Base-by-base conservation (phyloP, 2,329 filamentous ascomycete species). In the Fulvia fulva region DNA sequence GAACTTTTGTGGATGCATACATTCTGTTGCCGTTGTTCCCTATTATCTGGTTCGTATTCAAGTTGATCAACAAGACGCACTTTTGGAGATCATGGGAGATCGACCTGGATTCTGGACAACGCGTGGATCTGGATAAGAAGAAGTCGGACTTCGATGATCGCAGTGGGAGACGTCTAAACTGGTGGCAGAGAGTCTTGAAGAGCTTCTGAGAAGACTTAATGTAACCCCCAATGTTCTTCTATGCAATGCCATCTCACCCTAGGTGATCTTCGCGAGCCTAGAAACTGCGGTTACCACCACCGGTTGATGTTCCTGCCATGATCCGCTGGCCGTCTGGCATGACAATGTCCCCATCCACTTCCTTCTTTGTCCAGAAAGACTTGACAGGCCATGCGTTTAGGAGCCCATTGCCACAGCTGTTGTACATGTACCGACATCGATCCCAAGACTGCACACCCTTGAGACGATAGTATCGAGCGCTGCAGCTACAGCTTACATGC, bases 1-100 rank as follows among this genome's bases (percentile, higher is more conserved):
- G 77, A 1, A 74, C 73, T 8, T 83, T 84, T 63, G 78, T 84
- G 28, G 76, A 81, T 52, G 81, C 80, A 59, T 84, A 84, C 63
- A 80, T 83, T 54, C 74, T 84, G 63, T 61, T 83, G 0, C 79
- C 78, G 0, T 68, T 83, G 2, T 83, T 83, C 57, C 71, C 72
- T 1, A 56, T 79, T 1, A 75, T 81, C 23, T 78, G 75, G 34
- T 58, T 78, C 19, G 73, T 70, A 0, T 83, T 79, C 67, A 83
- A 82, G 61, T 58, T 80, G 9, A 71, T 69, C 56, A 71, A 72
- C 62, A 72, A 71, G 61, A 77, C 76, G 5, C 68, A 59, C 14
- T 74, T 71, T 51, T 68, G 67, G 65, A 63, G 67, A 9, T 65
- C 67, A 14, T 60, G 72, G 34, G 74, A 77, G 53, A 74, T 78